Evolutionary conservation across 1,284 basidiomycete genomes (phyloP).

Genomic region (Rhodotorula mucilaginosa): DNA sequence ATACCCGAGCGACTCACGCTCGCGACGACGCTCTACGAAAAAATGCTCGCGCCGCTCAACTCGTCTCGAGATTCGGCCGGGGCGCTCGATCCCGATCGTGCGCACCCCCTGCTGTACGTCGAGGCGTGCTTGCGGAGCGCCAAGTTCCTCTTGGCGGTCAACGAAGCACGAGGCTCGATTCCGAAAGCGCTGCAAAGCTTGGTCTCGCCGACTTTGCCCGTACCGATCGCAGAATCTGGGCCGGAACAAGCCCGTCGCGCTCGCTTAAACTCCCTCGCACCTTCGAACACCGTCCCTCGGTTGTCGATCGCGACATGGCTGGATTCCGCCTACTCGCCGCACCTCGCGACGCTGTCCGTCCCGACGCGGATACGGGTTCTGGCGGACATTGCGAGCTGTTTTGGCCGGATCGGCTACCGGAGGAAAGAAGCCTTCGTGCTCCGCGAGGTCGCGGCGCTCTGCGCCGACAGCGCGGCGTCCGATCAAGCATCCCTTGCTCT

Average conservation of each 20-base stretch:
- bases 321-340: conserved; percentile 32
- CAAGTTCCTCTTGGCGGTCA: conserved; percentile 35
- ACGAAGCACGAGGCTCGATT: conserved; percentile 29
- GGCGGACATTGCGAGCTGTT: conserved; percentile 68
- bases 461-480: conserved; percentile 28
- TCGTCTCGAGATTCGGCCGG: conserved; percentile 1
- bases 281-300: conserved; percentile 35
- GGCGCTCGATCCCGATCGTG: conserved; percentile 32
- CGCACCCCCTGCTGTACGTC: conserved; percentile 41
- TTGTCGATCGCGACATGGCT: conserved; percentile 32
- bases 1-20: conserved; percentile 42
- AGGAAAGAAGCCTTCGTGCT: conserved; percentile 81
- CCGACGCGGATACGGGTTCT: conserved; percentile 69
- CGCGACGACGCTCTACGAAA: conserved; percentile 37
- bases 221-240: neutral
- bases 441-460: conserved; percentile 57
- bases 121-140: conserved; percentile 41
- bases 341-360: conserved; percentile 56
- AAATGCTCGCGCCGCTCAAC: conserved; percentile 34
- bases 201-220: neutral
- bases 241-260: conserved; percentile 14
- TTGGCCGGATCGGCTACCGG: conserved; percentile 71
- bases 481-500: neutral
- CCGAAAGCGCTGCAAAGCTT: conserved; percentile 27
- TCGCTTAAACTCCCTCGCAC: conserved; percentile 22